phyloP scores from a whole-genome alignment of 2,329 filamentous ascomycete genomes.

The Phialemoniopsis sp. region DNA sequence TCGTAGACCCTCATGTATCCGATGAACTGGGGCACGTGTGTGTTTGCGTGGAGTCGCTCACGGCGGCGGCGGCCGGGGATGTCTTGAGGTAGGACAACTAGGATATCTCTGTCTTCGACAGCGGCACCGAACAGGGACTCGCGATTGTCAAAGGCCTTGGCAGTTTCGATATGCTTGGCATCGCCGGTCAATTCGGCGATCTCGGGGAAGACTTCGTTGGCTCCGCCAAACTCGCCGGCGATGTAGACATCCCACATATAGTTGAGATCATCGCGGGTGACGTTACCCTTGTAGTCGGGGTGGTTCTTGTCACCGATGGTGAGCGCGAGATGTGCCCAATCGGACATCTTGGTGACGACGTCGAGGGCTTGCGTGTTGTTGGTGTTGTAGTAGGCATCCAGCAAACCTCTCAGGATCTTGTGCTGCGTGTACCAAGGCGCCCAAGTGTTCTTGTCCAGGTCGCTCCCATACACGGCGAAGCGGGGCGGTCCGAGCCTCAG shows the following conservation, averaged over 20 bases:
- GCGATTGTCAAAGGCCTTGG: conserved; percentile 24
- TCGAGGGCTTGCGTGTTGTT: conserved; percentile 21
- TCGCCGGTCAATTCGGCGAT: conserved; percentile 23
- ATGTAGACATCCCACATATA: conserved; percentile 28
- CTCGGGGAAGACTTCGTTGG: conserved; percentile 25
- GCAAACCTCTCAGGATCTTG: conserved; percentile 25
- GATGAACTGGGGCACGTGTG: conserved; percentile 23
- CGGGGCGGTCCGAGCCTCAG: conserved; percentile 24
- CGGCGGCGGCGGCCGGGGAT: conserved; percentile 21
- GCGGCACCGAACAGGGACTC: conserved; percentile 22
- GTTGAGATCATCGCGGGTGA: conserved; percentile 24
- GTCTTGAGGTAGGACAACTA: conserved; percentile 18
- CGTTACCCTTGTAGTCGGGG: conserved; percentile 20
- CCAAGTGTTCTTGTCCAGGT: conserved; percentile 21
- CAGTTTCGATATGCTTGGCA: conserved; percentile 18
- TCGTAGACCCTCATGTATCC: conserved; percentile 23
- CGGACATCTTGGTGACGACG: conserved; percentile 22
- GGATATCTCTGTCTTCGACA: conserved; percentile 20
- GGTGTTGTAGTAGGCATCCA: conserved; percentile 27
- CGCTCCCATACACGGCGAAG: conserved; percentile 22
- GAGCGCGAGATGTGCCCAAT: conserved; percentile 25
- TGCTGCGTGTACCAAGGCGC: conserved; percentile 27
- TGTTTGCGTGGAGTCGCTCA: conserved; percentile 22
- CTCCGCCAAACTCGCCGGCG: conserved; percentile 23
- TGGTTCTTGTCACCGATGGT: conserved; percentile 25